These are phyloP conservation scores for Phytophthora crassamura DNA, from an alignment of 352 stramenopile species.

Conservation along the genomic window DNA sequence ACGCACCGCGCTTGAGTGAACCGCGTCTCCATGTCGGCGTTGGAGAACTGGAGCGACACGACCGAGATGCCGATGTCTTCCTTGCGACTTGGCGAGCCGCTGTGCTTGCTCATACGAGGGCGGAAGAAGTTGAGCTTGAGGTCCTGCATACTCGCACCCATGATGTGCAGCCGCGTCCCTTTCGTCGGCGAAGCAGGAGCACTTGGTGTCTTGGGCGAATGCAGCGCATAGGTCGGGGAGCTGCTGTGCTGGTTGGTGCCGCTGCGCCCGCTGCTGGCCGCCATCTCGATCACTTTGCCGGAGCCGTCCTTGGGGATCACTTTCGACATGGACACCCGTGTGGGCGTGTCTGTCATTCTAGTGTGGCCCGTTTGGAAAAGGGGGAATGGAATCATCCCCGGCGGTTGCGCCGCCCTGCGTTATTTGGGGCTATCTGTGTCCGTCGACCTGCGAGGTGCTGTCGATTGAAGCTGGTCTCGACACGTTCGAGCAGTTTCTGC, in stretches of 20 bases:
- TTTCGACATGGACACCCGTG: constrained; percentile 72
- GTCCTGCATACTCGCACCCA: constrained; percentile 65
- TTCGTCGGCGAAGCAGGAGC: constrained; percentile 31
- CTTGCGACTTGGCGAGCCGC: constrained; percentile 46
- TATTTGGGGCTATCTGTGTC: constrained; percentile 22
- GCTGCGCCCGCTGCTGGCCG: constrained; percentile 44
- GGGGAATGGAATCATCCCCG: constrained; percentile 74
- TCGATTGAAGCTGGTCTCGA: constrained; percentile 12
- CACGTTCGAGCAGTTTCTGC: constrained; percentile 23
- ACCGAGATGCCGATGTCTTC: constrained; percentile 85
- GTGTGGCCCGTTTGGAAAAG: constrained; percentile 77
- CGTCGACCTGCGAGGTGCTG: background rate
- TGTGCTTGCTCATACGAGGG: constrained; percentile 40
- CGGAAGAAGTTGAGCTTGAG: constrained; percentile 82
- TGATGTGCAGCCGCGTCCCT: constrained; percentile 54
- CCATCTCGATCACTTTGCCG: constrained; percentile 35
- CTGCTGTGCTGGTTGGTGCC: constrained; percentile 14
- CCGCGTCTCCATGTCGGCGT: constrained; percentile 69
- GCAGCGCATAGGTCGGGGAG: background rate
- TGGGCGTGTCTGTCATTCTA: constrained; percentile 75
- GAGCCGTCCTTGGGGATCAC: constrained; percentile 68
- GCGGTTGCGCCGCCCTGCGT: constrained; percentile 29
- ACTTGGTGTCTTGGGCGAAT: constrained; percentile 29
- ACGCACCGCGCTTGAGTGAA: constrained; percentile 52
- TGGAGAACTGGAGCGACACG: constrained; percentile 73